These are phyloP conservation scores for Backusella tuberculispora DNA, from an alignment of 192 early-diverging fungal species.

Conservation along the genomic window DNA sequence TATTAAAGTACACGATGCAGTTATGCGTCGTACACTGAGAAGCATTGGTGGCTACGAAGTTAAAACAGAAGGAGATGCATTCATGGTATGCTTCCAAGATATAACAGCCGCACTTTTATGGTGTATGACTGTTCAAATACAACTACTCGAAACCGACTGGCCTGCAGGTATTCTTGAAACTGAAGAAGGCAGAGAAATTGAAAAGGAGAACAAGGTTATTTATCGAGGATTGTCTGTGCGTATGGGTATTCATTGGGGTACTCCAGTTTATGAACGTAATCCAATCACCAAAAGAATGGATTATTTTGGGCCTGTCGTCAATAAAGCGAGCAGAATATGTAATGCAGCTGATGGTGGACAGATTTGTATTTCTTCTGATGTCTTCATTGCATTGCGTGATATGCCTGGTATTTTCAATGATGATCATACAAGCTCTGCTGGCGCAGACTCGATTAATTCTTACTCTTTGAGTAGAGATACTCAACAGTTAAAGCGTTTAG, in stretches of 20 bases:
- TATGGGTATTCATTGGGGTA: conserved; percentile 94
- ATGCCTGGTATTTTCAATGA: conserved; percentile 36
- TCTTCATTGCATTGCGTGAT: conserved; percentile 42
- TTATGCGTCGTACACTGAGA: conserved; percentile 82
- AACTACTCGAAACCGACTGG: conserved; percentile 84
- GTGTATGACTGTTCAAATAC: conserved; percentile 86
- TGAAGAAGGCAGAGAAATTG: conserved; percentile 75
- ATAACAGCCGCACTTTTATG: conserved; percentile 81
- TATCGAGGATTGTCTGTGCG: conserved; percentile 89
- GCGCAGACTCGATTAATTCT: conserved; percentile 17
- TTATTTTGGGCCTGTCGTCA: conserved; percentile 95
- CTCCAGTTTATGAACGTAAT: conserved; percentile 84
- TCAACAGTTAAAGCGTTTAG: conserved; percentile 63
- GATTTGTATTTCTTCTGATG: conserved; percentile 85
- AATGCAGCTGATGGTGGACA: conserved; percentile 89
- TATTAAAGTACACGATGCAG: conserved; percentile 82
- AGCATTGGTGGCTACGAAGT: conserved; percentile 91
- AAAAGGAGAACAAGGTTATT: conserved; percentile 64
- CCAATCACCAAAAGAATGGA: conserved; percentile 93
- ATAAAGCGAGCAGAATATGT: conserved; percentile 83
- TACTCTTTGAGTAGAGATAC: conserved; percentile 31
- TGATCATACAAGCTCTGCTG: conserved; percentile 10
- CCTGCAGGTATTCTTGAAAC: conserved; percentile 82
- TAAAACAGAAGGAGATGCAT: conserved; percentile 94
- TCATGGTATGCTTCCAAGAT: conserved; percentile 91